Evolutionary conservation across 495 filamentous ascomycete species (phyloP).

Genomic region (Amniculicola lignicola): DNA sequence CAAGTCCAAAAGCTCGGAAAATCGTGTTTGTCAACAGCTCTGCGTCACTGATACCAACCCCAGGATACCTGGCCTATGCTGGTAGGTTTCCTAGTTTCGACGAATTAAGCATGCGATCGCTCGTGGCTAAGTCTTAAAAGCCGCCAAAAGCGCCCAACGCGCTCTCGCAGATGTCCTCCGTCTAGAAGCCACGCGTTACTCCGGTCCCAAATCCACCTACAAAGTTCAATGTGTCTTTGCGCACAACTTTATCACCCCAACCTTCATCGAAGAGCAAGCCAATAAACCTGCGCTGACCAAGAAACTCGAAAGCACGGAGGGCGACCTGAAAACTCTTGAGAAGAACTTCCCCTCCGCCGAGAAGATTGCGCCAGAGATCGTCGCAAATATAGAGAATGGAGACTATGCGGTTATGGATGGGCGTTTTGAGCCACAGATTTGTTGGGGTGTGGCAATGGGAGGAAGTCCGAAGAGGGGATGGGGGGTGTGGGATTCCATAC

Average conservation of each 20-base stretch:
- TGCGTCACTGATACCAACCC: slow-evolving; percentile 14
- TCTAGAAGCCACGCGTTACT: slow-evolving; percentile 39
- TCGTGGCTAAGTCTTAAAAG: slow-evolving; percentile 28
- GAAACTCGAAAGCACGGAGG: slow-evolving; percentile 37
- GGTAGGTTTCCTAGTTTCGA: slow-evolving; percentile 18
- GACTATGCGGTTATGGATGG: slow-evolving; percentile 14
- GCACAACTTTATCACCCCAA: slow-evolving; percentile 28
- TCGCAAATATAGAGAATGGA: slow-evolving; percentile 1
- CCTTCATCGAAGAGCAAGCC: slow-evolving; percentile 39
- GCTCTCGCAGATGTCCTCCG: slow-evolving; percentile 45
- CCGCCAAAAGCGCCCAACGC: slow-evolving; percentile 35
- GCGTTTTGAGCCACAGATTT: slow-evolving; percentile 4
- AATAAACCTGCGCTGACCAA: slow-evolving; percentile 43
- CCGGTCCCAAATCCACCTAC: slow-evolving; percentile 4
- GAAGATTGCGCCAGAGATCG: slow-evolving; percentile 12
- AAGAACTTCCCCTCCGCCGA: slow-evolving; percentile 17
- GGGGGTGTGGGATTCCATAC: slow-evolving; percentile 6
- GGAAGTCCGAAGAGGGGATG: slow-evolving; percentile 8
- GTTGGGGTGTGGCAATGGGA: not conserved
- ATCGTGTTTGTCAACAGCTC: slow-evolving; percentile 30
- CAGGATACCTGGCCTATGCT: slow-evolving; percentile 44
- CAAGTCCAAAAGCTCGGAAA: slow-evolving; percentile 4
- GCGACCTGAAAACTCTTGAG: not conserved
- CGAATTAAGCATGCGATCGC: not conserved
- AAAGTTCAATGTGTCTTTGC: slow-evolving; percentile 41